Percentiles rank a stretch among this genome's conserved stretches.
phyloP scores from a whole-genome alignment of 306 rosid species.

The Carpinus viminea region DNA sequence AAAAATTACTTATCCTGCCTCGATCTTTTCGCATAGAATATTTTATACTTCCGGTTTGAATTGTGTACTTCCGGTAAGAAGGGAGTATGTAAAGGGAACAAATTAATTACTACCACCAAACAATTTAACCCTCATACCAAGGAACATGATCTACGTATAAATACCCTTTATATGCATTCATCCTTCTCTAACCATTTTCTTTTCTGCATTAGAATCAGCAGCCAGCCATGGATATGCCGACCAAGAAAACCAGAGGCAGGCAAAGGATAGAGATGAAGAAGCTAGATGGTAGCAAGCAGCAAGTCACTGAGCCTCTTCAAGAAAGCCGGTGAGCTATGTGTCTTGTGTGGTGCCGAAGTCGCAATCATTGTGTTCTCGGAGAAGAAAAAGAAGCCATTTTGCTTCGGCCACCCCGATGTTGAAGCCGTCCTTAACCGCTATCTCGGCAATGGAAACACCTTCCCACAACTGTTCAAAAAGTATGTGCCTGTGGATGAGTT shows the following conservation, averaged over 20 bases:
- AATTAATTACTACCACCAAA: no score
- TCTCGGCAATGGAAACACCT: not conserved
- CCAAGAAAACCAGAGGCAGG: conserved; percentile 40
- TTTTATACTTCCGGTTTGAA: not conserved
- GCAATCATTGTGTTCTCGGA: conserved; percentile 48
- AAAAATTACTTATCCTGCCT: not conserved
- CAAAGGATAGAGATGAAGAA: conserved; percentile 56
- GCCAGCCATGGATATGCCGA: conserved; percentile 8
- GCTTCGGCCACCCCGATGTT: conserved; percentile 42
- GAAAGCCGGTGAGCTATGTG: conserved; percentile 53
- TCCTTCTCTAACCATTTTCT: not conserved
- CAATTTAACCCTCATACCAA: not conserved
- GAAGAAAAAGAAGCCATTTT: conserved; percentile 42
- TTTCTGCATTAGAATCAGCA: not conserved
- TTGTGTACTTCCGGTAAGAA: not conserved
- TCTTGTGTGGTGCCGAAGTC: conserved; percentile 40
- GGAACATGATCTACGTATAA: not conserved
- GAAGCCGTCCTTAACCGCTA: conserved; percentile 37
- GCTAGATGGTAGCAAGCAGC: conserved; percentile 41
- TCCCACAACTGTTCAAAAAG: not conserved
- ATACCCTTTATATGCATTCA: not conserved
- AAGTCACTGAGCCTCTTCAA: conserved; percentile 57
- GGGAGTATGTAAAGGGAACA: not conserved
- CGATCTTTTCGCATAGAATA: not conserved
- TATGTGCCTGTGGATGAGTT: conserved; percentile 1